These are phyloP conservation scores for Trichoderma aggressivum DNA, from an alignment of 2,329 filamentous ascomycete genomes.

Conservation along the genomic window DNA sequence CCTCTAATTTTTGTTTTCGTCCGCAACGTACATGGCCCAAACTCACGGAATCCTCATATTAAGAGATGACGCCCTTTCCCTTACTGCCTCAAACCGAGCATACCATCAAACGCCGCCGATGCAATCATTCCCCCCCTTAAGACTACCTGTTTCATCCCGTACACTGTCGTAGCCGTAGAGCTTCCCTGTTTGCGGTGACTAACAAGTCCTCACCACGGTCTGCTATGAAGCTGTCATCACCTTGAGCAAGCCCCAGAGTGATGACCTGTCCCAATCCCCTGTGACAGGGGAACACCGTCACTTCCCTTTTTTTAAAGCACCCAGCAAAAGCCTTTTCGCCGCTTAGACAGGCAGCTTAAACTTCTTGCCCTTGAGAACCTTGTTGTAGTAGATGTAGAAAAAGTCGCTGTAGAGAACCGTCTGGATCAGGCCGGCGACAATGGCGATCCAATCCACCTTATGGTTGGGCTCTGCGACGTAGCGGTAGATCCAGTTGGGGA, in stretches of 20 bases:
- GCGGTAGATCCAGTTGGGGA: slow-evolving; percentile 96
- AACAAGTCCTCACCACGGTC: neutral
- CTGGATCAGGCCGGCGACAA: slow-evolving; percentile 86
- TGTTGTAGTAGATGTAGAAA: slow-evolving; percentile 99
- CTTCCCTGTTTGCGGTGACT: neutral
- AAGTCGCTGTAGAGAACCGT: slow-evolving; percentile 97
- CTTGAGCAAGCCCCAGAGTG: neutral
- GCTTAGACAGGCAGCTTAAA: slow-evolving; percentile 77
- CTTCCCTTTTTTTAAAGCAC: neutral
- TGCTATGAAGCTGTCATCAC: neutral
- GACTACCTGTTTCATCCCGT: neutral
- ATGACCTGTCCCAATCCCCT: neutral
- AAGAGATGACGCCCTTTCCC: slow-evolving; percentile 29
- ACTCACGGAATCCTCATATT: slow-evolving; percentile 25
- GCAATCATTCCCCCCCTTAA: slow-evolving; percentile 20
- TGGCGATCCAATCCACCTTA: slow-evolving; percentile 78
- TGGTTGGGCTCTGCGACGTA: slow-evolving; percentile 73
- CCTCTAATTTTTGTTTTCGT: slow-evolving; percentile 25
- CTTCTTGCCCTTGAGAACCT: slow-evolving; percentile 86
- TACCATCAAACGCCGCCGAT: slow-evolving; percentile 33
- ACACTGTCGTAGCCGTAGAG: neutral
- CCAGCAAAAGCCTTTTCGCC: neutral
- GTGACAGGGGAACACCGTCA: neutral
- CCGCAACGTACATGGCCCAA: slow-evolving; percentile 22
- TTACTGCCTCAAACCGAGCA: slow-evolving; percentile 26